phyloP scores from a whole-genome alignment of 2,329 filamentous ascomycete genomes.

The Anisogramma anomala region DNA sequence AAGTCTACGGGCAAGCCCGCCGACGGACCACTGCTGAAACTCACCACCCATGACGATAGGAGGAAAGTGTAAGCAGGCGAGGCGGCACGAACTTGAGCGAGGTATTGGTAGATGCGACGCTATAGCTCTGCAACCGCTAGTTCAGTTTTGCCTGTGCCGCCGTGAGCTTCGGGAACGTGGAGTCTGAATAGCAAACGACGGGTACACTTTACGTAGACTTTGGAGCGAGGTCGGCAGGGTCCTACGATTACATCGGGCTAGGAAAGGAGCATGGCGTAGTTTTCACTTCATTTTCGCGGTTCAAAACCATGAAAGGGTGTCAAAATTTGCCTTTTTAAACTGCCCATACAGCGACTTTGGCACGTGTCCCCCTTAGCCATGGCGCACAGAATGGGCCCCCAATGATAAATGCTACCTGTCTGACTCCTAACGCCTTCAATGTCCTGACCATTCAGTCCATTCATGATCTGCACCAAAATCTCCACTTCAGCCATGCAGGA shows the following conservation, averaged over 20 bases:
- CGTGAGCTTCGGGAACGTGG: too few relatives aligned
- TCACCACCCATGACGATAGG: slow-evolving; percentile 42
- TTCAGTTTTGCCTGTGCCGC: too few relatives aligned
- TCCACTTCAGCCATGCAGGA: too few relatives aligned
- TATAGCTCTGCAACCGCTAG: slow-evolving; percentile 15
- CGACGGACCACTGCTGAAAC: slow-evolving; percentile 42
- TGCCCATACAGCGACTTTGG: not conserved
- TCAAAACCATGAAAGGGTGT: not conserved
- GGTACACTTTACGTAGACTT: too few relatives aligned
- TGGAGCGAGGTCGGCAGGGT: too few relatives aligned
- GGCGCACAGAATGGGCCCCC: not conserved
- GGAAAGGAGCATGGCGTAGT: not conserved
- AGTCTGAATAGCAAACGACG: too few relatives aligned
- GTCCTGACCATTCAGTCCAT: not conserved
- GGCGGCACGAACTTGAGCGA: slow-evolving; percentile 27
- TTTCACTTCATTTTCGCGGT: not conserved
- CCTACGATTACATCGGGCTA: too few relatives aligned
- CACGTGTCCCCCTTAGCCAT: not conserved
- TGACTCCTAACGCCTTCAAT: slow-evolving; percentile 3
- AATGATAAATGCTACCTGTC: not conserved
- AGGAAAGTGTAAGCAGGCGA: too few relatives aligned
- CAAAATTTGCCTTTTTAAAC: not conserved
- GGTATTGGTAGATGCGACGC: slow-evolving; percentile 29
- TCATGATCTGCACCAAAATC: not conserved
- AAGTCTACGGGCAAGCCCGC: slow-evolving; percentile 35